Conservation (phyloP, 2,329 filamentous ascomycete species). For the Colletotrichum sp. region DNA sequence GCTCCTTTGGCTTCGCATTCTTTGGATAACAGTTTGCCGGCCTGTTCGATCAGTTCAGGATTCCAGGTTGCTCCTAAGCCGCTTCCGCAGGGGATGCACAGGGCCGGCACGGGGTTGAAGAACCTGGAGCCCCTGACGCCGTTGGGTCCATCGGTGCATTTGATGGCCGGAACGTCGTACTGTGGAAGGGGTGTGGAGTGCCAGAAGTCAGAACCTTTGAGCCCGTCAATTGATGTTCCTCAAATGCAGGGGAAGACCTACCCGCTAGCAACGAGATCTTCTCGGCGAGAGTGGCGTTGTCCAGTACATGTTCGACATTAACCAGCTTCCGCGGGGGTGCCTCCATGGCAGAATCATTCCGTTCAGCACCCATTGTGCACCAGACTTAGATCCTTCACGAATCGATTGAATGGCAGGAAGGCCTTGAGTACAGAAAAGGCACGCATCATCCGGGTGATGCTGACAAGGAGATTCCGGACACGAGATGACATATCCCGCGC, state of each 20-base stretch:
- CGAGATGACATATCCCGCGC: not conserved
- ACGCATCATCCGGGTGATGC: not conserved
- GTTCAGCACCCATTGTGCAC: not conserved
- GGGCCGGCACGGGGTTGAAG: slow-evolving; percentile 65
- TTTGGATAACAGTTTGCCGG: slow-evolving; percentile 54
- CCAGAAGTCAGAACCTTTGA: slow-evolving; percentile 68
- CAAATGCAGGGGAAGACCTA: slow-evolving; percentile 22
- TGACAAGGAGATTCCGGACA: not conserved
- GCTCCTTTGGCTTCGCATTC: slow-evolving; percentile 61
- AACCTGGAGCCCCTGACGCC: slow-evolving; percentile 71
- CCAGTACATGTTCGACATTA: slow-evolving; percentile 56
- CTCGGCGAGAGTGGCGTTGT: slow-evolving; percentile 55
- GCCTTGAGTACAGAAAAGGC: not conserved
- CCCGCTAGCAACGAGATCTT: slow-evolving; percentile 59
- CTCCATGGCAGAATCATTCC: not conserved
- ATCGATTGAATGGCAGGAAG: not conserved
- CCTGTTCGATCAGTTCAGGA: slow-evolving; percentile 51
- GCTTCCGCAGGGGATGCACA: slow-evolving; percentile 64
- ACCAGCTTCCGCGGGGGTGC: slow-evolving; percentile 26
- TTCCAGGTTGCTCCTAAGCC: slow-evolving; percentile 64
- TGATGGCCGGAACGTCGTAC: slow-evolving; percentile 66
- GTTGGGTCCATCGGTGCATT: slow-evolving; percentile 72
- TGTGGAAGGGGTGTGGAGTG: slow-evolving; percentile 65
- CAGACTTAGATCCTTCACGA: not conserved
- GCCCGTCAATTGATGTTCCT: no score